Evolutionary conservation across 768 basidiomycete genomes (phyloP).

Genomic region (Kondoa malvinella): DNA sequence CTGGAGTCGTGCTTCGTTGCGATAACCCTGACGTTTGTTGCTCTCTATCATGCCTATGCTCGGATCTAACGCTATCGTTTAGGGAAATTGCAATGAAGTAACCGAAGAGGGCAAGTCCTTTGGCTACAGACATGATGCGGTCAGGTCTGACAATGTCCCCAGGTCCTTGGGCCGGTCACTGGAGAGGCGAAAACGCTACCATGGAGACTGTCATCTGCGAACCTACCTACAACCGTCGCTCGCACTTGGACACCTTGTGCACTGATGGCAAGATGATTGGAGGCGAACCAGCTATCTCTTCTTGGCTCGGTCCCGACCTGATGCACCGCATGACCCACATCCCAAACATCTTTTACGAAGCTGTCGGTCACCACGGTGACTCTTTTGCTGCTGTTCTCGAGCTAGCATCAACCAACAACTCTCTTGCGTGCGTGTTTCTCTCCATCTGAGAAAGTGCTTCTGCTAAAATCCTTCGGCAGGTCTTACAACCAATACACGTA

Average conservation of each 20-base stretch:
- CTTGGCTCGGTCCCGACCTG: conserved; percentile 29
- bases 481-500: conserved; percentile 30
- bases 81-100: background rate
- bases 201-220: conserved; percentile 31
- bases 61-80: background rate
- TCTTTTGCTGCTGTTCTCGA: conserved; percentile 19
- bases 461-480: conserved; percentile 25
- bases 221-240: conserved; percentile 27
- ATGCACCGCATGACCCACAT: conserved; percentile 32
- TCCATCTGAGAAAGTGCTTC: conserved; percentile 27
- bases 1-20: conserved; percentile 29
- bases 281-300: conserved; percentile 19
- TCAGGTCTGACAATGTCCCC: conserved; percentile 28
- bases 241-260: conserved; percentile 27
- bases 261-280: conserved; percentile 23
- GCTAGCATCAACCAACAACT: too few relatives aligned
- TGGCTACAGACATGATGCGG: conserved; percentile 1
- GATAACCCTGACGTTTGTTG: conserved; percentile 27
- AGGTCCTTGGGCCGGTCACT: conserved; percentile 31
- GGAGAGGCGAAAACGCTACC: conserved; percentile 31
- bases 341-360: conserved; percentile 13
- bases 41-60: too few relatives aligned
- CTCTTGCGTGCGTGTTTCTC: conserved; percentile 28
- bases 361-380: background rate
- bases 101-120: background rate